Conservation (phyloP, 225 moss, liverwort and hornwort species). For the Climacium dendroides region DNA sequence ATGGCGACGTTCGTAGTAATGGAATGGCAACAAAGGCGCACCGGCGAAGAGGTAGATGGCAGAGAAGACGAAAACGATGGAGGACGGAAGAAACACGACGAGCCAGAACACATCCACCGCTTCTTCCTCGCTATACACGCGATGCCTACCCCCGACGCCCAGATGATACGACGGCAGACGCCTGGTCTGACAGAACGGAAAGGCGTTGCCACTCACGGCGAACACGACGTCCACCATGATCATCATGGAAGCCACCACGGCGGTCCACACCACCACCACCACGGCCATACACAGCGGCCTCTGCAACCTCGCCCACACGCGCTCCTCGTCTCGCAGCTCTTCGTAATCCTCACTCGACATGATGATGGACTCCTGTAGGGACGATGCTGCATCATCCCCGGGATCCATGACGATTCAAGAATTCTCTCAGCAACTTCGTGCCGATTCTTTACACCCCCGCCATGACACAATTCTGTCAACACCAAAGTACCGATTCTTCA, state of each 20-base stretch:
- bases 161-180: conserved; percentile 27
- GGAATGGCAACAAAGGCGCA: not conserved
- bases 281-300: conserved; percentile 47
- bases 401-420: not conserved
- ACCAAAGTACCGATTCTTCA: not conserved
- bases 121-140: conserved; percentile 51
- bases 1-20: not conserved
- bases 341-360: conserved; percentile 79
- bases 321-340: conserved; percentile 45
- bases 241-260: conserved; percentile 33
- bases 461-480: not conserved
- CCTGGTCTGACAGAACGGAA: conserved; percentile 66
- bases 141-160: not conserved
- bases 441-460: not conserved
- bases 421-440: not conserved
- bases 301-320: conserved; percentile 47
- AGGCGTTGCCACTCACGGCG: conserved; percentile 45
- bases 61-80: conserved; percentile 49
- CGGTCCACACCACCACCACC: conserved; percentile 41
- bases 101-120: conserved; percentile 80
- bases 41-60: conserved; percentile 79
- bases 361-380: conserved; percentile 42
- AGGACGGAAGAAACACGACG: conserved; percentile 78
- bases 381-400: conserved; percentile 12
- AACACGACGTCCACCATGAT: conserved; percentile 81